These are phyloP conservation scores for Amesomyces nigricolor DNA, from an alignment of 2,329 filamentous ascomycete genomes.

Conservation along the genomic window DNA sequence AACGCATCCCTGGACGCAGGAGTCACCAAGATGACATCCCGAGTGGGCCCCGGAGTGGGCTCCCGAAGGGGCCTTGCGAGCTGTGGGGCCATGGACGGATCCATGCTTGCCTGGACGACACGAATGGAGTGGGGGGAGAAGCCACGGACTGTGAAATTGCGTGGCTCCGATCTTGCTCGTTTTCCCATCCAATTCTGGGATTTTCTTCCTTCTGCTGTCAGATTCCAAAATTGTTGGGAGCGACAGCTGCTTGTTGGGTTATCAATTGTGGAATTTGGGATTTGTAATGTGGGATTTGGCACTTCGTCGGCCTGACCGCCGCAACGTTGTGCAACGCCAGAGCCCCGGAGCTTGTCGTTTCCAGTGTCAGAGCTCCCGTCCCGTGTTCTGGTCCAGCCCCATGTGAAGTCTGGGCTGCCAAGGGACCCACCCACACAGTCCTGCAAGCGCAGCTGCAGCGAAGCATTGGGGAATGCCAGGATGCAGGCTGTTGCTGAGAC, in stretches of 20 bases:
- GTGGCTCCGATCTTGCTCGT: not conserved
- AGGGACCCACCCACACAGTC: not conserved
- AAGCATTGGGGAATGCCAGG: conserved; percentile 10
- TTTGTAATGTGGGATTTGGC: not conserved
- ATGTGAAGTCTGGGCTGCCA: conserved; percentile 14
- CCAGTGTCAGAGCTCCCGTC: conserved; percentile 17
- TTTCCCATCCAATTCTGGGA: not conserved
- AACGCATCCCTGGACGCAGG: conserved; percentile 6
- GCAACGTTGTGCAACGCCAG: conserved; percentile 17
- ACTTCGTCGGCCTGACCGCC: conserved; percentile 10
- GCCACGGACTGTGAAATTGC: conserved; percentile 7
- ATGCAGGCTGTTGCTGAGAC: conserved; percentile 13
- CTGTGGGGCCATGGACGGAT: not conserved
- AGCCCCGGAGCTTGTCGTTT: conserved; percentile 1
- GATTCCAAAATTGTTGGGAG: conserved; percentile 12
- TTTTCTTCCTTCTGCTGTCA: not conserved
- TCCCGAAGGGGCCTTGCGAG: conserved; percentile 11
- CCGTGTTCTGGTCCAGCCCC: conserved; percentile 5
- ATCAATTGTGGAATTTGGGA: not conserved
- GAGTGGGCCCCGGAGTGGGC: conserved; percentile 13
- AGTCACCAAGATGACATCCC: conserved; percentile 22
- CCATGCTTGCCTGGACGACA: not conserved
- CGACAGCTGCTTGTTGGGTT: conserved; percentile 5
- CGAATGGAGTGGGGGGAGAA: not conserved
- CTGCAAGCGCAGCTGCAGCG: not conserved